These are phyloP conservation scores for Leccinum boreale DNA, from an alignment of 768 basidiomycete genomes.

Conservation along the genomic window DNA sequence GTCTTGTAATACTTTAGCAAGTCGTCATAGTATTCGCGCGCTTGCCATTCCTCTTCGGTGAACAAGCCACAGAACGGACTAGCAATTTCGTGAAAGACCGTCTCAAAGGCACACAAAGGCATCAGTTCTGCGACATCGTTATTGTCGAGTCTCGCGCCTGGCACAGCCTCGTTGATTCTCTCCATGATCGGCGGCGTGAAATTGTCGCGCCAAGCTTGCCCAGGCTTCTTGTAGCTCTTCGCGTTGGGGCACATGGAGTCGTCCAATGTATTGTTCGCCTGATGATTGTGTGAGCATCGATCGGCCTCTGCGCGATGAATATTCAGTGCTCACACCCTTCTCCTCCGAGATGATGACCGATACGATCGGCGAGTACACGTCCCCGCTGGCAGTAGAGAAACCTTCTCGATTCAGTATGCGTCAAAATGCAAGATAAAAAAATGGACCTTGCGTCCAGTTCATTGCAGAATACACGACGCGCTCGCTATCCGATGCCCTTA, in stretches of 20 bases:
- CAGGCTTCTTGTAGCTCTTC: conserved; percentile 42
- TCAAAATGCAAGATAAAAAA: not conserved
- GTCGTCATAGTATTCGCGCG: conserved; percentile 69
- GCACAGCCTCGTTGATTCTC: conserved; percentile 58
- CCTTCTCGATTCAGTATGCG: conserved; percentile 37
- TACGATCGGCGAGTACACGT: conserved; percentile 44
- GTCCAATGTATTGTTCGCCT: conserved; percentile 69
- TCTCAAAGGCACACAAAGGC: conserved; percentile 79
- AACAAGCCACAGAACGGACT: conserved; percentile 80
- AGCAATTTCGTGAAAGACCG: conserved; percentile 43
- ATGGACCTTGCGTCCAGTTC: conserved; percentile 65
- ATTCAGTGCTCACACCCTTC: conserved; percentile 37
- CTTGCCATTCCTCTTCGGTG: conserved; percentile 54
- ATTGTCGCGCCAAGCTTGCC: conserved; percentile 49
- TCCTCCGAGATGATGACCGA: conserved; percentile 52
- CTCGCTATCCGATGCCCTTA: conserved; percentile 46
- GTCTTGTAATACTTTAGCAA: conserved; percentile 77
- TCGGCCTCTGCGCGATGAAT: not conserved
- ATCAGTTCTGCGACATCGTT: conserved; percentile 59
- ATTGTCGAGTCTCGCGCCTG: conserved; percentile 56
- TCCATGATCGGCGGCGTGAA: conserved; percentile 55
- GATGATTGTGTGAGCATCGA: conserved; percentile 1
- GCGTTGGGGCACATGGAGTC: conserved; percentile 62
- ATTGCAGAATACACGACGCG: conserved; percentile 65
- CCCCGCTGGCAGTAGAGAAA: conserved; percentile 51